Base-by-base conservation (phyloP, 2,329 filamentous ascomycete genomes). In the Ophiostoma himal-ulmi region DNA sequence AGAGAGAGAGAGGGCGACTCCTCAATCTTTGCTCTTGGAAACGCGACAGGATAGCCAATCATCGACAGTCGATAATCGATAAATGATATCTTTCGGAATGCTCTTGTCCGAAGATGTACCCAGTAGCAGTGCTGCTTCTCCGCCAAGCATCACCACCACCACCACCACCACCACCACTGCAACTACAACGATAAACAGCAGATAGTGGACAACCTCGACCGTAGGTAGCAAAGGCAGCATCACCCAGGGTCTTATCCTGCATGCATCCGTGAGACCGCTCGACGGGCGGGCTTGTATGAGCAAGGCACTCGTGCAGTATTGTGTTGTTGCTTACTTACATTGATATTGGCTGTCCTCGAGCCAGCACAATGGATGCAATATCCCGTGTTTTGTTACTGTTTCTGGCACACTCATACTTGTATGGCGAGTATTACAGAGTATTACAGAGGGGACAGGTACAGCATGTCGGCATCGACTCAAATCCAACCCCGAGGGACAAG, bases 391-490 rank as follows among this genome's bases (percentile, higher is more conserved):
- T 26, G 52, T 26, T 30, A 57, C 52, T 57, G 52, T 26, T 26
- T 57, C 52, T 22, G 52, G 26, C n/a, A 13, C n/a, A 57, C 52
- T 48, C 17, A 11, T 7, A 48, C 44, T 6, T 17, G 48, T n/a
- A 54, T 54, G n/a, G n/a, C 48, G 17, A 30, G 30, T 26, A 57
- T 22, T 20, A 54, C 44, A 48, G 5, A n/a, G 44, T n/a, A 48
- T 44, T 26, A 22, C 52, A 3, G 44, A 17, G 44, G 2, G 8
- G 7, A 34, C 26, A 34, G 52, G 52, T 22, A 57, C 52, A 57
- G n/a, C 52, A 57, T 57, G n/a, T 62, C 57, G 57, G 57, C 57
- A 62, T 62, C 57, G 36, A 62, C 57, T 62, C 57, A 62, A 62
- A 62, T 62, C 26, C 57, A 62, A 62, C 57, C 14, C 57, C 57